Conservation (phyloP, 78 protist species). For the Cavenderia fasciculata region DNA sequence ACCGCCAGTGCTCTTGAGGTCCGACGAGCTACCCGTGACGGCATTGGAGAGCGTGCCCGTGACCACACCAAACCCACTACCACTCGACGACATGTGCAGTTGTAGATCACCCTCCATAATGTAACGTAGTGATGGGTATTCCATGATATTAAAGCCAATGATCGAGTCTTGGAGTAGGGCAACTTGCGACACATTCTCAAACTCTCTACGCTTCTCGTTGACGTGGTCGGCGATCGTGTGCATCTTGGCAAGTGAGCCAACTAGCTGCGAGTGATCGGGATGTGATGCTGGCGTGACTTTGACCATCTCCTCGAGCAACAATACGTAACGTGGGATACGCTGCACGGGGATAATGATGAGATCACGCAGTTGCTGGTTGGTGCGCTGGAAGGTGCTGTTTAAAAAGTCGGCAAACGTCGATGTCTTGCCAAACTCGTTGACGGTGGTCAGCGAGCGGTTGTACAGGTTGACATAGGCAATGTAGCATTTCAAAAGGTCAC, state of each 20-base stretch:
- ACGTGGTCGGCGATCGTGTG: constrained; percentile 73
- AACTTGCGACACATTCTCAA: constrained; percentile 61
- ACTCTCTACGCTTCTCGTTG: constrained; percentile 75
- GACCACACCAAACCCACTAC: constrained; percentile 34
- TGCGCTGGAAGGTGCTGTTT: constrained; percentile 7
- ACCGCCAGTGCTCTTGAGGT: background rate
- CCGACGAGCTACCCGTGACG: constrained; percentile 5
- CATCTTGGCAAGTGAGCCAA: constrained; percentile 40
- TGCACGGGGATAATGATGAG: constrained; percentile 73
- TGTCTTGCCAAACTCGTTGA: constrained; percentile 46
- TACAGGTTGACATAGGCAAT: constrained; percentile 73
- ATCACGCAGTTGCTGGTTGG: constrained; percentile 66
- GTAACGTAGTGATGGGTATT: constrained; percentile 62
- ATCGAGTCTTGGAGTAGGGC: constrained; percentile 61
- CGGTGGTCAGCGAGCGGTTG: constrained; percentile 31
- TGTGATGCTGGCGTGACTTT: constrained; percentile 40
- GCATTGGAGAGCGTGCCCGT: background rate
- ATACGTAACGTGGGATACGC: constrained; percentile 65
- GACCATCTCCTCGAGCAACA: constrained; percentile 62
- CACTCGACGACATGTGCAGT: background rate
- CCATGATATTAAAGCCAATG: constrained; percentile 68
- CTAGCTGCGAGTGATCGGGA: constrained; percentile 40
- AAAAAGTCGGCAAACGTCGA: constrained; percentile 11
- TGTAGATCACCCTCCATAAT: constrained; percentile 69
- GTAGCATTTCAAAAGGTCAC: constrained; percentile 53